Percentiles rank a stretch among this genome's conserved stretches.
Conservation (phyloP, 164 flowering plant species). For the Vitis labrusca region DNA sequence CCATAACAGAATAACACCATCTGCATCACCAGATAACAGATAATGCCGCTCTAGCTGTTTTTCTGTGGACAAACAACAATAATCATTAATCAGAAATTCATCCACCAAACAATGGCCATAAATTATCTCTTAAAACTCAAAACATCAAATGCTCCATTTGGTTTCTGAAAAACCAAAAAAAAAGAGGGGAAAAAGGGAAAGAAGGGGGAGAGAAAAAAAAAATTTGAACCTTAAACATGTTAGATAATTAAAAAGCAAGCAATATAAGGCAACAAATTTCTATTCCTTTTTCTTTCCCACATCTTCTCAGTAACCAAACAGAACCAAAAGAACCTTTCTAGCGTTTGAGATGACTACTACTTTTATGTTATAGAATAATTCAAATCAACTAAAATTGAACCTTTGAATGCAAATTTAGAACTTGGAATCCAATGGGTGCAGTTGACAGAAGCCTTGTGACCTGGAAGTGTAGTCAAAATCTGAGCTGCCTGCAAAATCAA, state of each 20-base stretch:
- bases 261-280: no score
- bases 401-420: slow-evolving; percentile 74
- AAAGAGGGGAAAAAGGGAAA: no score
- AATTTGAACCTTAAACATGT: no score
- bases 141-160: not conserved
- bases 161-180: no score
- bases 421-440: slow-evolving; percentile 90
- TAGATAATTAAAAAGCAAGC: no score
- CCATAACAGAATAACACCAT: slow-evolving; percentile 79
- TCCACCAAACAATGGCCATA: not conserved
- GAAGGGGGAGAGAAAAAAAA: no score
- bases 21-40: slow-evolving; percentile 88
- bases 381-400: slow-evolving; percentile 27
- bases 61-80: slow-evolving; percentile 39
- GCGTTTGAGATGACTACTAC: no score
- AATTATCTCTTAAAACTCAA: not conserved
- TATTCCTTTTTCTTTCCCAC: no score
- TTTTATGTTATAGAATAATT: not conserved
- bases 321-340: no score
- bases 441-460: slow-evolving; percentile 83
- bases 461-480: slow-evolving; percentile 87
- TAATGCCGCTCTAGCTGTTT: slow-evolving; percentile 55
- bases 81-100: not conserved
- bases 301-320: no score
- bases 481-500: slow-evolving; percentile 55